Percentiles rank a stretch among this genome's conserved stretches.
phyloP scores from a whole-genome alignment of 192 early-diverging fungal species.

The Gonapodya sp. region DNA sequence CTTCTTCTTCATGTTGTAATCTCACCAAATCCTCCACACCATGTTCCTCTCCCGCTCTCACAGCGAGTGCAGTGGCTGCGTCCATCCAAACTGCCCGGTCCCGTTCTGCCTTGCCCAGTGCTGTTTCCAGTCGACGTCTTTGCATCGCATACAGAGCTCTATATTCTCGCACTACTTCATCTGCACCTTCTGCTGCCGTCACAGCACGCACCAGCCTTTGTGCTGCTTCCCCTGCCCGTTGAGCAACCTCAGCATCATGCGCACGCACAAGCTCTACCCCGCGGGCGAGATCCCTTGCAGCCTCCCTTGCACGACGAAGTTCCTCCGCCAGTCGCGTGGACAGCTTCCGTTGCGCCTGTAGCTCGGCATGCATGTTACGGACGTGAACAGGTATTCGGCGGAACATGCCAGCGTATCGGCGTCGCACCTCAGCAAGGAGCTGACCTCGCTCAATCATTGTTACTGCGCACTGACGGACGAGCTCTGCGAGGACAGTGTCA shows the following conservation, averaged over 20 bases:
- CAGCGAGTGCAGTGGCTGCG: constrained; percentile 38
- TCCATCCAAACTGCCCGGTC: constrained; percentile 53
- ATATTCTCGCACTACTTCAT: constrained; percentile 47
- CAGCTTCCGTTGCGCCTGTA: constrained; percentile 42
- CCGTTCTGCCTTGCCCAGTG: constrained; percentile 31
- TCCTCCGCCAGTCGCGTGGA: constrained; percentile 41
- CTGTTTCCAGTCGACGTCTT: constrained; percentile 39
- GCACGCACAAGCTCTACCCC: constrained; percentile 40
- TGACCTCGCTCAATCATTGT: constrained; percentile 54
- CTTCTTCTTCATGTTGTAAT: constrained; percentile 41
- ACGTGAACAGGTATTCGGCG: constrained; percentile 42
- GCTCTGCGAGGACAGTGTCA: constrained; percentile 43
- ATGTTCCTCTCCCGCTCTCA: constrained; percentile 43
- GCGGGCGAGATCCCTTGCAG: constrained; percentile 27
- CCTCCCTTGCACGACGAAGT: constrained; percentile 35
- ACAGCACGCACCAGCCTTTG: constrained; percentile 38
- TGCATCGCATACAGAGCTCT: constrained; percentile 52
- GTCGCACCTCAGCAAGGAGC: constrained; percentile 41
- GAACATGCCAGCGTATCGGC: constrained; percentile 49
- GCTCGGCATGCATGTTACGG: constrained; percentile 43
- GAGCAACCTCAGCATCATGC: constrained; percentile 39
- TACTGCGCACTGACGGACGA: constrained; percentile 47
- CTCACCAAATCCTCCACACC: constrained; percentile 37
- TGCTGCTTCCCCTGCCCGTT: constrained; percentile 43
- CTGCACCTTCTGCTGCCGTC: constrained; percentile 40